Evolutionary conservation across 148 eudicot genomes (phyloP).

Genomic region (Diospyros lotus): DNA sequence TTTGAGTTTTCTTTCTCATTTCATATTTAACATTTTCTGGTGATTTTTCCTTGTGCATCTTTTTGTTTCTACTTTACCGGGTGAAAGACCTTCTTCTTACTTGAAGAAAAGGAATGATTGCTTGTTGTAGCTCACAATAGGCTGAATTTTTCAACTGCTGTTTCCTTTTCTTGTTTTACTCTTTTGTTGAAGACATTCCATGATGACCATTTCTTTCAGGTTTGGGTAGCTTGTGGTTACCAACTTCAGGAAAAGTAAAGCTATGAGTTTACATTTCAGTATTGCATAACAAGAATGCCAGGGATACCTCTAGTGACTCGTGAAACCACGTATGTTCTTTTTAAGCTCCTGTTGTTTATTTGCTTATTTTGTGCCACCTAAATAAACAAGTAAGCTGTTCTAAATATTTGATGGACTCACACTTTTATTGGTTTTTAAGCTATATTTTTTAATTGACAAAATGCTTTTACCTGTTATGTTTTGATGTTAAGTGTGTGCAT

Average conservation of each 20-base stretch:
- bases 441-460: background rate
- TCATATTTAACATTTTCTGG: too few species aligned
- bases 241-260: slow-evolving; percentile 6
- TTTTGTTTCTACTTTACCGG: too few species aligned
- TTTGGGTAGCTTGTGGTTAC: slow-evolving; percentile 11
- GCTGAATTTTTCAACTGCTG: too few species aligned
- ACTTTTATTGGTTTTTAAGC: background rate
- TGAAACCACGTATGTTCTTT: slow-evolving; percentile 58
- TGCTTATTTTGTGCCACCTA: background rate
- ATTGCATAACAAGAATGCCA: slow-evolving; percentile 64
- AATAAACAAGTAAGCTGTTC: slow-evolving; percentile 1
- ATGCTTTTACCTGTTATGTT: background rate
- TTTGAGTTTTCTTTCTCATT: too few species aligned
- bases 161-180: too few species aligned
- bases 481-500: background rate
- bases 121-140: too few species aligned
- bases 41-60: too few species aligned
- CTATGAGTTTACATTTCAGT: slow-evolving; percentile 15
- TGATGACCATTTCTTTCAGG: slow-evolving; percentile 19
- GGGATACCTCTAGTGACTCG: slow-evolving; percentile 89
- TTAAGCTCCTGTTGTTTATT: slow-evolving; percentile 9
- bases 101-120: too few species aligned
- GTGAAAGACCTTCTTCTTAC: too few species aligned
- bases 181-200: background rate
- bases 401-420: background rate